Percentiles rank a stretch among this genome's conserved stretches.
These are phyloP conservation scores for Nidularia sp. DNA, from an alignment of 768 basidiomycete species.

Conservation along the genomic window DNA sequence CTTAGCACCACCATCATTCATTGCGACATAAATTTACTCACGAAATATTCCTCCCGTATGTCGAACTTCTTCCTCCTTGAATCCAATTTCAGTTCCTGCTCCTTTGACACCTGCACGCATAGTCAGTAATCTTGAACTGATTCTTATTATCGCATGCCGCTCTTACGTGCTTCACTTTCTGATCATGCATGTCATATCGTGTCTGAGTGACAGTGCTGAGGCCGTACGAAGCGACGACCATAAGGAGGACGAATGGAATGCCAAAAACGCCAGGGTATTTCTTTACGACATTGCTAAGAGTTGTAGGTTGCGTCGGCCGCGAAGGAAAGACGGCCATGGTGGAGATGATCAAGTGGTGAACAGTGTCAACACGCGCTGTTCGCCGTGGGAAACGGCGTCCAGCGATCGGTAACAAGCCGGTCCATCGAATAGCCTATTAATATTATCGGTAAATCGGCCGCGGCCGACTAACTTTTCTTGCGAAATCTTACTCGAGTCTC, in stretches of 20 bases:
- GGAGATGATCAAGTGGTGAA: not conserved
- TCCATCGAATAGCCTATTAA: not conserved
- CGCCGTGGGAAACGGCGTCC: not conserved
- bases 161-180: constrained; percentile 65
- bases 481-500: not conserved
- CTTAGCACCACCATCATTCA: too few species aligned
- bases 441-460: constrained; percentile 1
- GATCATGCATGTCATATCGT: constrained; percentile 83
- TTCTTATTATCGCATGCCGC: not conserved
- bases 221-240: constrained; percentile 85
- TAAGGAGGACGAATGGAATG: constrained; percentile 78
- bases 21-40: constrained; percentile 36
- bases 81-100: constrained; percentile 74
- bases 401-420: not conserved
- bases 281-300: constrained; percentile 39
- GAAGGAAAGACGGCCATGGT: constrained; percentile 50
- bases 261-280: constrained; percentile 77
- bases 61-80: constrained; percentile 79
- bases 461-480: not conserved
- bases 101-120: constrained; percentile 53
- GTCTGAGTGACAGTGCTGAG: constrained; percentile 84
- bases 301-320: constrained; percentile 36
- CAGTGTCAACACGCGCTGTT: not conserved
- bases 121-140: not conserved
- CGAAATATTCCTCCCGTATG: constrained; percentile 94